Conservation (phyloP, 805 yeast species). For the Ogataea salicorniae region DNA sequence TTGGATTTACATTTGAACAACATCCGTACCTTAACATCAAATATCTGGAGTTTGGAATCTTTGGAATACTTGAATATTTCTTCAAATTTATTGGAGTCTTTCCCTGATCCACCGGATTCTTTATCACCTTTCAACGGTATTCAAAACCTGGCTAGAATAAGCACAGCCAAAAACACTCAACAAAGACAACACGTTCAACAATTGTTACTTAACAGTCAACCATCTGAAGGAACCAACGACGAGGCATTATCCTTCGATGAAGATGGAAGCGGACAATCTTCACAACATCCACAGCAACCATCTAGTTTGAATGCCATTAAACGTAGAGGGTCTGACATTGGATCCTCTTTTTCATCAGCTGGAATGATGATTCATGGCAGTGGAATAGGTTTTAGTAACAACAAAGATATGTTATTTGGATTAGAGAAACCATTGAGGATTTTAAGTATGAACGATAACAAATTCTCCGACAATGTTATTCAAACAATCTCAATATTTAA, state of each 20-base stretch:
- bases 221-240: background rate
- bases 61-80: slow-evolving; percentile 62
- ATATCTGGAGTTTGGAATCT: slow-evolving; percentile 57
- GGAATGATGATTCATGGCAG: slow-evolving; percentile 2
- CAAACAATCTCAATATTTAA: slow-evolving; percentile 56
- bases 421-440: slow-evolving; percentile 35
- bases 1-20: slow-evolving; percentile 85
- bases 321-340: background rate
- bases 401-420: slow-evolving; percentile 7
- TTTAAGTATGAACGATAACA: slow-evolving; percentile 76
- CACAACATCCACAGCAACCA: background rate
- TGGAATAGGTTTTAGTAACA: background rate
- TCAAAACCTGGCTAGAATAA: slow-evolving; percentile 3
- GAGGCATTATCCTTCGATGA: slow-evolving; percentile 1
- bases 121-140: slow-evolving; percentile 5
- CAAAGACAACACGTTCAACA: background rate
- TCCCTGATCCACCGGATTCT: slow-evolving; percentile 49
- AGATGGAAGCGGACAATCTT: background rate
- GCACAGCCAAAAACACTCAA: background rate
- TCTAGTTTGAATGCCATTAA: background rate
- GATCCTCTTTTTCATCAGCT: background rate
- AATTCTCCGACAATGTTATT: slow-evolving; percentile 72
- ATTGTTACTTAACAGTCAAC: no score
- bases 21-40: slow-evolving; percentile 60
- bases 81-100: slow-evolving; percentile 59